Evolutionary conservation across 495 filamentous ascomycete species (phyloP).

Genomic region (Podospora fimiseda): DNA sequence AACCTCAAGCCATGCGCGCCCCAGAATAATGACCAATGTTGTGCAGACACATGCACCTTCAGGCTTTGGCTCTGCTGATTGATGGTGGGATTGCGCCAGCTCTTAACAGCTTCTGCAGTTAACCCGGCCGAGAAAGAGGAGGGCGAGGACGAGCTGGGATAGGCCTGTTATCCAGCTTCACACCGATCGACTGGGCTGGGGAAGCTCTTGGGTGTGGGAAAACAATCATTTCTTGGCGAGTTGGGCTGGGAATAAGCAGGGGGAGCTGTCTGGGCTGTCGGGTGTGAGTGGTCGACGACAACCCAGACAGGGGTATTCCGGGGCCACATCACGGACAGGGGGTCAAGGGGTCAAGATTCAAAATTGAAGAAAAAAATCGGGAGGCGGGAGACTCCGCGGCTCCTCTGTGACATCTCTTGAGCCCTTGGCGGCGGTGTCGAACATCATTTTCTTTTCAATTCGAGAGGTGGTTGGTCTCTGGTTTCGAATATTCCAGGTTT

Average conservation of each 20-base stretch:
- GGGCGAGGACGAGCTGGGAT: slow-evolving; percentile 6
- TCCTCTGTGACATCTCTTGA: background rate
- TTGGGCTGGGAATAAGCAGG: slow-evolving; percentile 7
- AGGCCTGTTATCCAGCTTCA: background rate
- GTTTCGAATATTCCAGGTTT: background rate
- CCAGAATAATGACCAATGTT: slow-evolving; percentile 41
- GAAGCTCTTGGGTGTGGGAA: slow-evolving; percentile 11
- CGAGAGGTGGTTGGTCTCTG: background rate
- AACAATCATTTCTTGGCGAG: slow-evolving; percentile 14
- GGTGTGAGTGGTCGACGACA: background rate
- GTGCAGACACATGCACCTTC: slow-evolving; percentile 40
- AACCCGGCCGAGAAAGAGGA: slow-evolving; percentile 8
- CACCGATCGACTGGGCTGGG: slow-evolving; percentile 2
- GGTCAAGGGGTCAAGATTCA: background rate
- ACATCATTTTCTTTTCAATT: background rate
- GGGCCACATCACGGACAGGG: slow-evolving; percentile 2
- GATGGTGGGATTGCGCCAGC: slow-evolving; percentile 6
- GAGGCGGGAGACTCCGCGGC: slow-evolving; percentile 13
- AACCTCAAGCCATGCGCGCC: slow-evolving; percentile 28
- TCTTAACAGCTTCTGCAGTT: background rate
- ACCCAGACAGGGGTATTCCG: slow-evolving; percentile 2
- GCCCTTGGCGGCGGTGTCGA: background rate
- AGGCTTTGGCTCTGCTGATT: slow-evolving; percentile 20
- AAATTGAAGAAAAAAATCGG: slow-evolving; percentile 16
- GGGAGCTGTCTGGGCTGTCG: background rate